Conservation (phyloP, 2,329 filamentous ascomycete genomes). For the Calonectria fujianensis region DNA sequence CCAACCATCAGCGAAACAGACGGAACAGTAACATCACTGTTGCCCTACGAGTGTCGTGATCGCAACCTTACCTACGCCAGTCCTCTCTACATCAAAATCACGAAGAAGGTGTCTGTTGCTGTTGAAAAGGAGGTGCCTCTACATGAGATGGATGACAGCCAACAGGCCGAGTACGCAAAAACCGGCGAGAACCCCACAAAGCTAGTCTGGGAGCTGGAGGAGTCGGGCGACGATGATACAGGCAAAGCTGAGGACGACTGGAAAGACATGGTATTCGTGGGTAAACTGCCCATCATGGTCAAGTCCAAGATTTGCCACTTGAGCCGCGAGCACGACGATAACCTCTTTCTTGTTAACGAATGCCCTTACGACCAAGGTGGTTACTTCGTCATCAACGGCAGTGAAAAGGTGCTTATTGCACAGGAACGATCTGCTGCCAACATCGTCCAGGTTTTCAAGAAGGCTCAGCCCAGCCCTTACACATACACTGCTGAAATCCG, state of each 20-base stretch:
- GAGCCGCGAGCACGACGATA: constrained; percentile 87
- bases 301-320: constrained; percentile 97
- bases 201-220: constrained; percentile 77
- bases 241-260: constrained; percentile 72
- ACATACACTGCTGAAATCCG: constrained; percentile 97
- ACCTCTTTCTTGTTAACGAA: constrained; percentile 93
- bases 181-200: constrained; percentile 76
- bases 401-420: constrained; percentile 98
- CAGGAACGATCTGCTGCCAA: constrained; percentile 98
- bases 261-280: constrained; percentile 89
- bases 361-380: constrained; percentile 99
- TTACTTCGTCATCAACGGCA: constrained; percentile 99
- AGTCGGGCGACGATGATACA: constrained; percentile 70
- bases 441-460: constrained; percentile 99
- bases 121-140: constrained; percentile 82
- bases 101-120: constrained; percentile 88
- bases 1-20: constrained; percentile 96
- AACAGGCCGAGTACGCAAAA: constrained; percentile 72
- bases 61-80: constrained; percentile 97
- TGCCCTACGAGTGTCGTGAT: constrained; percentile 95
- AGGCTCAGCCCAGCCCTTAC: constrained; percentile 92
- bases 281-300: constrained; percentile 97
- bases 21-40: constrained; percentile 87
- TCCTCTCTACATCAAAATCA: constrained; percentile 92
- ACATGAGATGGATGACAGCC: constrained; percentile 81